Conservation (phyloP, 176 grass and related monocot genomes). For the Puya raimondii region DNA sequence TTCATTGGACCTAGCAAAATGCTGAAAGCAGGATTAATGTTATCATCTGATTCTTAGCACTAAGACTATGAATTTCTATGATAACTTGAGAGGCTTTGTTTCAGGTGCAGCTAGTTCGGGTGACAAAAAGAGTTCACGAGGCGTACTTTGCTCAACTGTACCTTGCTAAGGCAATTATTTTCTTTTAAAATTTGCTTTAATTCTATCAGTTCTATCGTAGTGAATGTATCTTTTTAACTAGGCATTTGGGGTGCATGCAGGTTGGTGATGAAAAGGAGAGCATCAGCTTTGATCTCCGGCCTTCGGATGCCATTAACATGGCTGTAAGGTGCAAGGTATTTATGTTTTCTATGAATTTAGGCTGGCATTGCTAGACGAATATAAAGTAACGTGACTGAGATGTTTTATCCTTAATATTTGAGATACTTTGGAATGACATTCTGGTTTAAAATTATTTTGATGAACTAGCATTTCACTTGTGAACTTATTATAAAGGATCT, state of each 20-base stretch:
- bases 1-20: not conserved
- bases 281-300: slow-evolving; percentile 72
- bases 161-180: slow-evolving; percentile 59
- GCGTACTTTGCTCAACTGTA: slow-evolving; percentile 80
- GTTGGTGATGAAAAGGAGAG: slow-evolving; percentile 58
- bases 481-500: too few relatives aligned
- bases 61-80: too few relatives aligned
- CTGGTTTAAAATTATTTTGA: too few relatives aligned
- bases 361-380: not conserved
- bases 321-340: slow-evolving; percentile 93
- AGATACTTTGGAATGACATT: too few relatives aligned
- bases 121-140: slow-evolving; percentile 76
- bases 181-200: not conserved
- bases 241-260: slow-evolving; percentile 13
- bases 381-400: not conserved
- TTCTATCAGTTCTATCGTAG: not conserved
- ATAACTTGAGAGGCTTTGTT: not conserved
- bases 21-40: slow-evolving; percentile 2
- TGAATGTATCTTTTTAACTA: not conserved
- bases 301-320: slow-evolving; percentile 97
- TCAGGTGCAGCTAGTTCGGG: slow-evolving; percentile 74
- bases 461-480: too few relatives aligned
- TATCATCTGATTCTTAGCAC: not conserved
- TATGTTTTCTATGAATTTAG: slow-evolving; percentile 13
- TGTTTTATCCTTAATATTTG: not conserved